Evolutionary conservation across 768 basidiomycete genomes (phyloP).

Genomic region (Hemileccinum rubropunctum): DNA sequence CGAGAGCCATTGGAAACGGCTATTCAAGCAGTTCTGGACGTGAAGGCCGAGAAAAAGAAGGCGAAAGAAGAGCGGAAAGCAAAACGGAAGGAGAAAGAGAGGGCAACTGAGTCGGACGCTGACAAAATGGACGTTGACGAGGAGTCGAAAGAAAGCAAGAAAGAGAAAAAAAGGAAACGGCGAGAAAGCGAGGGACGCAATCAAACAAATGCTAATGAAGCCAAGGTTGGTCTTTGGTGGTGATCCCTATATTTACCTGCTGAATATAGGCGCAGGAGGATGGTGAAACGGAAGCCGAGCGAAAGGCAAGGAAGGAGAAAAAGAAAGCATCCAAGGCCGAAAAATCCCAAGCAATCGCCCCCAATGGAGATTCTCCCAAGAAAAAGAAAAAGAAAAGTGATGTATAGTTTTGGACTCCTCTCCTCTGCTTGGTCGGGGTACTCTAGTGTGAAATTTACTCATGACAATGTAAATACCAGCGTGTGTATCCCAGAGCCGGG

Average conservation of each 20-base stretch:
- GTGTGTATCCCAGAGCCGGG: no score
- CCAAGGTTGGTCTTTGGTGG: slow-evolving; percentile 38
- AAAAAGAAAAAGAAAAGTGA: slow-evolving; percentile 42
- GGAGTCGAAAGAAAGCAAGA: slow-evolving; percentile 37
- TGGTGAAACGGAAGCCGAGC: slow-evolving; percentile 80
- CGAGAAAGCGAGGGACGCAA: slow-evolving; percentile 55
- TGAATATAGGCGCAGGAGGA: slow-evolving; percentile 28
- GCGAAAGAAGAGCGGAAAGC: slow-evolving; percentile 77
- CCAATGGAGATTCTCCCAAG: slow-evolving; percentile 41
- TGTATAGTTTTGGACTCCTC: slow-evolving; percentile 18
- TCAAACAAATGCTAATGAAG: slow-evolving; percentile 36
- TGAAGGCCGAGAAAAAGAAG: slow-evolving; percentile 83
- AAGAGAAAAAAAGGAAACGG: slow-evolving; percentile 46
- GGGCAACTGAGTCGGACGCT: slow-evolving; percentile 38
- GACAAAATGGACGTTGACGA: slow-evolving; percentile 46
- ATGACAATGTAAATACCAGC: background rate
- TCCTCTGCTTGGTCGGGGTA: background rate
- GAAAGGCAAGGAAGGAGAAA: slow-evolving; percentile 76
- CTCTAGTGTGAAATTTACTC: background rate
- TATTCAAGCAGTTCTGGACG: slow-evolving; percentile 70
- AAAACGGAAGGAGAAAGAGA: slow-evolving; percentile 60
- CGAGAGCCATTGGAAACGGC: slow-evolving; percentile 76
- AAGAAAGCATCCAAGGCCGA: slow-evolving; percentile 79
- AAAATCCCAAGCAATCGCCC: slow-evolving; percentile 50
- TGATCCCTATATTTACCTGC: slow-evolving; percentile 3